A percentile compares a stretch with the other conserved stretches of the same genome.
Evolutionary conservation across 495 filamentous ascomycete species (phyloP).

Genomic region (Lasiosphaeris hirsuta): DNA sequence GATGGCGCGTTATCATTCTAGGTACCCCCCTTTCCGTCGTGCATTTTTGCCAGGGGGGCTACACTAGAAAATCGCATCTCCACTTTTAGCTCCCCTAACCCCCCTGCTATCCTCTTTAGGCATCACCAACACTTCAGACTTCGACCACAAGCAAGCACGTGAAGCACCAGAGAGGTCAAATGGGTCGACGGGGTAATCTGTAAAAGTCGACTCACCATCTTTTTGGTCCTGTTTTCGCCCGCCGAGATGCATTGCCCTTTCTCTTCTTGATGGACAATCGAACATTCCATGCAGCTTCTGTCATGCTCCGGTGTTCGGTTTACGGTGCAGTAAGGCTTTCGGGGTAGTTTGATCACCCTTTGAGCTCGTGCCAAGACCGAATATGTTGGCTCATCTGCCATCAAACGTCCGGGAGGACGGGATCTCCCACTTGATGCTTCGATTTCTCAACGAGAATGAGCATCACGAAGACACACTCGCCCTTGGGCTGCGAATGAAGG

Average conservation of each 20-base stretch:
- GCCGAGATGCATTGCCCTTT: not conserved
- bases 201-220: not conserved
- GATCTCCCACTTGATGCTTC: not conserved
- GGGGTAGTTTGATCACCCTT: constrained; percentile 9
- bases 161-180: no score
- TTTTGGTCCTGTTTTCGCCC: not conserved
- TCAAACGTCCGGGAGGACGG: not conserved
- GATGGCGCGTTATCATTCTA: no score
- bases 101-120: no score
- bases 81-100: no score
- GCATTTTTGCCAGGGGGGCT: no score
- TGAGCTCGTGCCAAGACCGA: not conserved
- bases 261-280: not conserved
- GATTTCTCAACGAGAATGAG: not conserved
- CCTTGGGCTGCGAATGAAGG: no score
- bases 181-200: no score
- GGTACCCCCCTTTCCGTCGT: no score
- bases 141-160: no score
- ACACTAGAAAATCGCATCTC: no score
- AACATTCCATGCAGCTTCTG: constrained; percentile 10
- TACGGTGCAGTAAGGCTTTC: not conserved
- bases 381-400: not conserved
- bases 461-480: no score
- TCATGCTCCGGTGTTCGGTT: not conserved
- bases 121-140: no score